phyloP scores from a whole-genome alignment of 1,139 yeast species.

The Debaryomyces sp. region DNA sequence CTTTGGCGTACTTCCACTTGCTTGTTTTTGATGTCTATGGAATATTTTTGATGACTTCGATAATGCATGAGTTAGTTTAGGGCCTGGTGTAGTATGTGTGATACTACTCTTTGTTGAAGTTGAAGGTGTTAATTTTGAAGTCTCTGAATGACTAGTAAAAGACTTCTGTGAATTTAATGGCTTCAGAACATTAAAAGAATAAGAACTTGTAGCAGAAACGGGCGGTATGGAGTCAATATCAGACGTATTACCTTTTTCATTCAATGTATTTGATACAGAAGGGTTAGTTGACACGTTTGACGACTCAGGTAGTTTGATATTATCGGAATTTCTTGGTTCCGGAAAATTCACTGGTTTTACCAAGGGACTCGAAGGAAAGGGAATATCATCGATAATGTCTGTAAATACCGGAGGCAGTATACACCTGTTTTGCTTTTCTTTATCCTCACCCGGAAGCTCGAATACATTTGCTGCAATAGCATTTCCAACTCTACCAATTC shows the following conservation, averaged over 20 bases:
- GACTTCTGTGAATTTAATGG: not conserved
- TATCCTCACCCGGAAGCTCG: conserved; percentile 10
- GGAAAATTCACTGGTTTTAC: conserved; percentile 1
- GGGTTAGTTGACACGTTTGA: not conserved
- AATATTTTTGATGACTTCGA: conserved; percentile 36
- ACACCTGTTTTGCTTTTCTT: conserved; percentile 14
- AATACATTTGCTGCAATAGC: conserved; percentile 24
- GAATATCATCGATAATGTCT: conserved; percentile 10
- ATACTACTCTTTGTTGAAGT: conserved; percentile 8
- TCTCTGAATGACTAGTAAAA: conserved; percentile 2
- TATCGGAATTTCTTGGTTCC: not conserved
- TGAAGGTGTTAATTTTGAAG: conserved; percentile 8
- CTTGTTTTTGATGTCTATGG: conserved; percentile 26
- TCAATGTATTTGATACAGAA: not conserved
- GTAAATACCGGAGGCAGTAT: conserved; percentile 26
- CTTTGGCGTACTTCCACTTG: conserved; percentile 5
- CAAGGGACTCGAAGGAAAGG: conserved; percentile 2
- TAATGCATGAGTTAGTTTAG: conserved; percentile 33
- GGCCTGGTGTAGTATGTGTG: conserved; percentile 10
- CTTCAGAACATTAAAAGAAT: conserved; percentile 5
- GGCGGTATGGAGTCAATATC: conserved; percentile 7
- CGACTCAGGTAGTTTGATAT: not conserved
- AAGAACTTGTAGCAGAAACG: conserved; percentile 5
- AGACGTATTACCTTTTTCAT: not conserved
- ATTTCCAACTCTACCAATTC: conserved; percentile 29